Base-by-base conservation (phyloP, 768 basidiomycete genomes). In the Boletus rubropictus region DNA sequence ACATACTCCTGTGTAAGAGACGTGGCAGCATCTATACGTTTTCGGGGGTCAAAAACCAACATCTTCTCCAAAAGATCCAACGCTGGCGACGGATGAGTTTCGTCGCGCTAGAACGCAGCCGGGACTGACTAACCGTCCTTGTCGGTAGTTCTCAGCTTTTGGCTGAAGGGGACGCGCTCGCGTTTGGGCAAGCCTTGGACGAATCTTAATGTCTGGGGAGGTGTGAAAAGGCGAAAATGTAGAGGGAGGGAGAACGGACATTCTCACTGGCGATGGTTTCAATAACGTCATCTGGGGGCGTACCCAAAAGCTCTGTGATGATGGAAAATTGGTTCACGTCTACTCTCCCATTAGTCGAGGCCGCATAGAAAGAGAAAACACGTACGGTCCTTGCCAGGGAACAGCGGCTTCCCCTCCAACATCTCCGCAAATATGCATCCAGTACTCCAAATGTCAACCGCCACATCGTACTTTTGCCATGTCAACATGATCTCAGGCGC, bases 401-500 rank as follows among this genome's bases (percentile, higher is more conserved):
- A 99, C 56, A 99, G 73, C 0, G 96, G 95, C 65, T 97, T 97
- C 27, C 96, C 96, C 66, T 97, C 94, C 40, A 99, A 72, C 96
- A 99, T 99, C 74, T 99, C 96, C 5, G 96, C 96, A 61, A 99
- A 97, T 67, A 99, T 98, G 73, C 96, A 99, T 6, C 94, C 96
- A 10, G 94, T 93, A 62, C 90, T 94, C 96, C 96, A 98, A 64
- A 98, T 95, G 66, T 99, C 96, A 52, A 99, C 96, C 42, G 95
- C 96, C 47, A 97, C 94, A 67, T 98, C 95, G 72, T 99, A 99
- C 74, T 98, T 98, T 69, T 99, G 96, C 96, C 96, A 99, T 32
- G 96, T 99, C 64, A 99, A 78, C 96, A 99, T 99, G 72, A 99
- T 99, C 70, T 99, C 96, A 5, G 96, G 96, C 6, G 96, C 96